Evolutionary conservation across 1,284 basidiomycete species (phyloP).

Genomic region (Fomitopsis pinicola): DNA sequence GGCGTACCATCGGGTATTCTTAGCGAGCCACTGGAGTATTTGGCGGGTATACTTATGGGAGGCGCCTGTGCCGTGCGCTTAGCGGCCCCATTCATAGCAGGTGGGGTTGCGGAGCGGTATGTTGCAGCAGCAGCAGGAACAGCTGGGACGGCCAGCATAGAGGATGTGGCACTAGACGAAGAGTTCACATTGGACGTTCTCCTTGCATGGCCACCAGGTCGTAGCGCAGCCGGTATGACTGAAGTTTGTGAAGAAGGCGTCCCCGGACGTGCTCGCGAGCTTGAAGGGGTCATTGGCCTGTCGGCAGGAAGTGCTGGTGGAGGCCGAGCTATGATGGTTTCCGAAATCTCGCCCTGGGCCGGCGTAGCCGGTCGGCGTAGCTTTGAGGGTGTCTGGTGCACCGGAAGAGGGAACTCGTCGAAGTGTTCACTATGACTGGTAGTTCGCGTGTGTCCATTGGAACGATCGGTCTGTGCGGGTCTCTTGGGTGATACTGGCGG

Average conservation of each 20-base stretch:
- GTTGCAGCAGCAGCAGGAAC: slow-evolving; percentile 25
- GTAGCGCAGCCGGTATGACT: slow-evolving; percentile 27
- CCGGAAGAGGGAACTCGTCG: slow-evolving; percentile 10
- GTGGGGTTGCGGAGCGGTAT: slow-evolving; percentile 18
- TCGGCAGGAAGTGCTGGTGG: slow-evolving; percentile 10
- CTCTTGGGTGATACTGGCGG: slow-evolving; percentile 22
- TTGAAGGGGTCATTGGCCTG: slow-evolving; percentile 16
- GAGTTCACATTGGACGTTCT: slow-evolving; percentile 33
- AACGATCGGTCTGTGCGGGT: slow-evolving; percentile 17
- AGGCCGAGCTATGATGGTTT: slow-evolving; percentile 15
- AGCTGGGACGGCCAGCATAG: slow-evolving; percentile 17
- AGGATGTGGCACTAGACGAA: slow-evolving; percentile 17
- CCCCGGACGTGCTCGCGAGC: slow-evolving; percentile 5
- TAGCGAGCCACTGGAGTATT: slow-evolving; percentile 14
- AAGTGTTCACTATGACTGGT: slow-evolving; percentile 15
- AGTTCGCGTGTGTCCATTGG: slow-evolving; percentile 13
- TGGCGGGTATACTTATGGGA: slow-evolving; percentile 6
- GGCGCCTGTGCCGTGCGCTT: slow-evolving; percentile 9
- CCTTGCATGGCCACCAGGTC: slow-evolving; percentile 30
- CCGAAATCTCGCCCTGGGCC: slow-evolving; percentile 20
- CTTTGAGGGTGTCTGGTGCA: slow-evolving; percentile 17
- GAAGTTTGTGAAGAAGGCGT: slow-evolving; percentile 19
- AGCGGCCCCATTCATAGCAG: slow-evolving; percentile 7
- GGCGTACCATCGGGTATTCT: slow-evolving; percentile 25
- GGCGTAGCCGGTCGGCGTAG: slow-evolving; percentile 22